Percentiles rank a stretch among this genome's conserved stretches.
Conservation (phyloP, 805 yeast species). For the Candida ficus region DNA sequence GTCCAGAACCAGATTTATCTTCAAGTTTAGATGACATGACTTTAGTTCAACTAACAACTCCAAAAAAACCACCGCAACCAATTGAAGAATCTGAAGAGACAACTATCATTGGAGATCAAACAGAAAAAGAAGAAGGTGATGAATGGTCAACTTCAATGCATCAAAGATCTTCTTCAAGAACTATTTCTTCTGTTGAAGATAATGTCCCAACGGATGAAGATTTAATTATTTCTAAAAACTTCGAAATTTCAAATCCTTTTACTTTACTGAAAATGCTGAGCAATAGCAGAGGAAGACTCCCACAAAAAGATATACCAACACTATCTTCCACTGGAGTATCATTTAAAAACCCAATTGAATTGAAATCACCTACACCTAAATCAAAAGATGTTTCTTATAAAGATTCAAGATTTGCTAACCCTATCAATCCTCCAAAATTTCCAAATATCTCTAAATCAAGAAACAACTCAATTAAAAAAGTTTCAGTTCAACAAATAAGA, state of each 20-base stretch:
- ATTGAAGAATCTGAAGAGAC: not conserved
- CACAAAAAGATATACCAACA: not conserved
- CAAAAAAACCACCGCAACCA: not conserved
- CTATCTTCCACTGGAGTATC: not conserved
- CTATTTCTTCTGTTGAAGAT: not conserved
- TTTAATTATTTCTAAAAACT: constrained; percentile 8
- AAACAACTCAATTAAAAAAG: not conserved
- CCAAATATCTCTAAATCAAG: not conserved
- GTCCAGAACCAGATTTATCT: not conserved
- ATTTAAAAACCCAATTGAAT: not conserved
- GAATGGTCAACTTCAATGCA: constrained; percentile 12
- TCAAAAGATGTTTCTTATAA: not conserved
- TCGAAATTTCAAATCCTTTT: constrained; percentile 22
- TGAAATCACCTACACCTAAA: not conserved
- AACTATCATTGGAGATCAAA: not conserved
- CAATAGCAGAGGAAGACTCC: no score
- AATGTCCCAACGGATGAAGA: constrained; percentile 9
- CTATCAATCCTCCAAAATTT: not conserved
- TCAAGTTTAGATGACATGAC: not conserved
- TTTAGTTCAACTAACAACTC: not conserved
- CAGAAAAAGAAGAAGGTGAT: not conserved
- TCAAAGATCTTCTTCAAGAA: constrained; percentile 7
- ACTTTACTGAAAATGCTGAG: constrained; percentile 12
- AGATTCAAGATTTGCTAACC: not conserved
- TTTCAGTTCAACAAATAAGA: not conserved